Evolutionary conservation across 1,284 basidiomycete species (phyloP).

Genomic region (Hymenochaete sp.): DNA sequence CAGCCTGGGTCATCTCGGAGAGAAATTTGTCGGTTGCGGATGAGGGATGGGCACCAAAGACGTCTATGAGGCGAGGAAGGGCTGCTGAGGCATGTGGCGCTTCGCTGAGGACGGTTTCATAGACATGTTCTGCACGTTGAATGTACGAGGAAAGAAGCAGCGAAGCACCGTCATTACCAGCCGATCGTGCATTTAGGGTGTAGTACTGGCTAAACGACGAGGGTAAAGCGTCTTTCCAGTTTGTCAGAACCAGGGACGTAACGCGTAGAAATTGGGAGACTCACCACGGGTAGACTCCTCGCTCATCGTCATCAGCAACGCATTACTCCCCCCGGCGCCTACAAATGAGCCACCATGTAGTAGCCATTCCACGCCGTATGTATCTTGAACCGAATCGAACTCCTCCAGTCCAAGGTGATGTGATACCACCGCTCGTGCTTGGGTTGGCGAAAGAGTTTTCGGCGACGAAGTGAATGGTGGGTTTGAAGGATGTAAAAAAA

Average conservation of each 20-base stretch:
- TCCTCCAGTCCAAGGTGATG: slow-evolving; percentile 62
- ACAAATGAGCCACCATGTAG: slow-evolving; percentile 42
- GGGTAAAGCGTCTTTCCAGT: slow-evolving; percentile 46
- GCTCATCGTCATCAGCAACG: slow-evolving; percentile 48
- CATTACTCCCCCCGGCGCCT: slow-evolving; percentile 43
- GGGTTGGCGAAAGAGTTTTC: slow-evolving; percentile 36
- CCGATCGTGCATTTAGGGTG: slow-evolving; percentile 23
- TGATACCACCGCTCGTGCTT: slow-evolving; percentile 52
- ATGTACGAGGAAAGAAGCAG: slow-evolving; percentile 47
- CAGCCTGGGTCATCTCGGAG: slow-evolving; percentile 36
- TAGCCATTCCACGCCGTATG: slow-evolving; percentile 22
- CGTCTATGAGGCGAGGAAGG: slow-evolving; percentile 32
- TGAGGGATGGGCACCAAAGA: slow-evolving; percentile 31
- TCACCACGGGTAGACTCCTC: slow-evolving; percentile 50
- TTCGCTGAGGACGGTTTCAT: slow-evolving; percentile 40
- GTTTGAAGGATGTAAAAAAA: slow-evolving; percentile 41
- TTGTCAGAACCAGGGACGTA: too few relatives aligned
- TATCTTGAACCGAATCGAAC: slow-evolving; percentile 44
- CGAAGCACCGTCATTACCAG: slow-evolving; percentile 31
- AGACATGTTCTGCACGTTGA: slow-evolving; percentile 48
- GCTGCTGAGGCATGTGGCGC: slow-evolving; percentile 20
- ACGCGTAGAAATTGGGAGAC: too few relatives aligned
- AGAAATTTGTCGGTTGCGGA: slow-evolving; percentile 33
- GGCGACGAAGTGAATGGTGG: slow-evolving; percentile 23
- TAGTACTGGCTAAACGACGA: slow-evolving; percentile 38